These are phyloP conservation scores for sweet orange (Citrus sinensis) DNA, from an alignment of 345 rosid genomes.

Conservation along the genomic window DNA sequence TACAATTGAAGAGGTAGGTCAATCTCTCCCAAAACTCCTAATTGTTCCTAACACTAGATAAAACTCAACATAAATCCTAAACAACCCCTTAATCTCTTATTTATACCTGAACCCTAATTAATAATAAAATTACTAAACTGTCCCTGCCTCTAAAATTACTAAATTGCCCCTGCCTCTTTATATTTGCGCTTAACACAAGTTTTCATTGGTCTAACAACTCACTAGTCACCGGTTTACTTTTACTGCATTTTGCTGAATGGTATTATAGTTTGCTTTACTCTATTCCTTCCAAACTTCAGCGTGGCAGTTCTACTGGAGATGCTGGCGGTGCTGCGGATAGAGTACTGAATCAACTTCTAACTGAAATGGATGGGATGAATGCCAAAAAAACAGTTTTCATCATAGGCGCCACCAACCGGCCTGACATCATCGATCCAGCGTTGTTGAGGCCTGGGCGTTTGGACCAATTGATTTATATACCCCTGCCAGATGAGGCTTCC, in stretches of 20 bases:
- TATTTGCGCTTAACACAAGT: too few species aligned
- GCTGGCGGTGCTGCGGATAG: constrained; percentile 43
- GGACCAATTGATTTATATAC: constrained; percentile 36
- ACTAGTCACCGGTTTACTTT: background rate
- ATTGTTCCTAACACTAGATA: too few species aligned
- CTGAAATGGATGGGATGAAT: constrained; percentile 42
- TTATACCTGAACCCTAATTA: too few species aligned
- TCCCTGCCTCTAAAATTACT: too few species aligned
- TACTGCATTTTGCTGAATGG: background rate
- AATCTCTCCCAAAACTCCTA: too few species aligned
- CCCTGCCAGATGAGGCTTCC: constrained; percentile 35
- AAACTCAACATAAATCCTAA: too few species aligned
- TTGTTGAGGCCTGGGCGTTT: constrained; percentile 37
- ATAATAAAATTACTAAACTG: too few species aligned
- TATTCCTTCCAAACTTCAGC: constrained; percentile 13
- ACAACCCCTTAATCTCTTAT: too few species aligned
- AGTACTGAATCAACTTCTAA: constrained; percentile 36
- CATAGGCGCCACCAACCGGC: constrained; percentile 35
- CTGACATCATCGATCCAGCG: constrained; percentile 31
- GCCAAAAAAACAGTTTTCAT: constrained; percentile 37
- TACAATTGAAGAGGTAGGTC: too few species aligned
- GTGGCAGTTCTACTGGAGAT: constrained; percentile 34
- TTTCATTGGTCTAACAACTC: background rate
- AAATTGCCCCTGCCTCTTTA: too few species aligned
- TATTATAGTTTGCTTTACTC: background rate